phyloP scores from a whole-genome alignment of 257 asterid species.

The Eucommia ulmoides region DNA sequence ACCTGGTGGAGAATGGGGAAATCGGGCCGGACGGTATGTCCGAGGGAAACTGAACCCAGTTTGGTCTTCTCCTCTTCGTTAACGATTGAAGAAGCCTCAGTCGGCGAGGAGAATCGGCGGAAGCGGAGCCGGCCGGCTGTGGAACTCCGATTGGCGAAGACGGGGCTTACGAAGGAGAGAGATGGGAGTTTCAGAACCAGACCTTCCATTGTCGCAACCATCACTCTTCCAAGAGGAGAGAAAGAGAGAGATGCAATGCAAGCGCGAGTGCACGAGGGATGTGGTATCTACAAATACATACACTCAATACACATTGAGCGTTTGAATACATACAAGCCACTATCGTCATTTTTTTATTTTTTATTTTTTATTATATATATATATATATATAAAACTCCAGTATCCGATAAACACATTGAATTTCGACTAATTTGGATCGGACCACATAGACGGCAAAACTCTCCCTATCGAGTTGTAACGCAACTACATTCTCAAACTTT shows the following conservation, averaged over 20 bases:
- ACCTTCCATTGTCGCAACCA: constrained; percentile 48
- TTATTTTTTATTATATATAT: no score
- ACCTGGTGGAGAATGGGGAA: constrained; percentile 95
- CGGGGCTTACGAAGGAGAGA: constrained; percentile 25
- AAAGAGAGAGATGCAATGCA: not conserved
- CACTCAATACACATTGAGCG: no score
- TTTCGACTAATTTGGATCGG: no score
- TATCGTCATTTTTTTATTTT: not conserved
- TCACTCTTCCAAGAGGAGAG: not conserved
- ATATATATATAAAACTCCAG: no score
- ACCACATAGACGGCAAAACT: no score
- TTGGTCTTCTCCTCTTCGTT: constrained; percentile 16
- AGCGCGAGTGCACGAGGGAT: not conserved
- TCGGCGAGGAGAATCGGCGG: constrained; percentile 28
- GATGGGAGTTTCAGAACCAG: constrained; percentile 43
- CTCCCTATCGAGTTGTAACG: no score
- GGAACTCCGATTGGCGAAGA: constrained; percentile 16
- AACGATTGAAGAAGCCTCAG: constrained; percentile 32
- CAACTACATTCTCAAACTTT: no score
- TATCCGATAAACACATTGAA: no score
- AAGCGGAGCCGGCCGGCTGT: constrained; percentile 7
- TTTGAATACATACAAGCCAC: no score
- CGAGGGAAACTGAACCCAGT: constrained; percentile 61
- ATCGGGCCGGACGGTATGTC: constrained; percentile 57
- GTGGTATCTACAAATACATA: not conserved